A percentile compares a stretch with the other conserved stretches of the same genome.
phyloP scores from a whole-genome alignment of 1,139 yeast genomes.

The Groenewaldozyma auringiensis region DNA sequence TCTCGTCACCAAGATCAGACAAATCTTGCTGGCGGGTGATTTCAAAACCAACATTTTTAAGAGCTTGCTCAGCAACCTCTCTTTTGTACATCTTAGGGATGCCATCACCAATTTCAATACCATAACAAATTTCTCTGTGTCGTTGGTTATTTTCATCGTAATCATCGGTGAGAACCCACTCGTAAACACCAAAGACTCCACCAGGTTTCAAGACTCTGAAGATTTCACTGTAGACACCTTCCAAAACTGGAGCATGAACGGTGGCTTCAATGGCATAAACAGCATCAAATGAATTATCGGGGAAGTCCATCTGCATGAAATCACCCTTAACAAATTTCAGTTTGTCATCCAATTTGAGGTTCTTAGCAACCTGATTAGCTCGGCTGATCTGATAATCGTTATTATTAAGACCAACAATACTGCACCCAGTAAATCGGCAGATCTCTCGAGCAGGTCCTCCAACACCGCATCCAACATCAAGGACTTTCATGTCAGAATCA shows the following conservation, averaged over 20 bases:
- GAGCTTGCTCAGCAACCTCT: slow-evolving; percentile 81
- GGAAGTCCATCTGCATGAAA: slow-evolving; percentile 98
- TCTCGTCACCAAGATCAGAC: slow-evolving; percentile 72
- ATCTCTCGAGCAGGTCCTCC: slow-evolving; percentile 99
- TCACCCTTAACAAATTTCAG: slow-evolving; percentile 91
- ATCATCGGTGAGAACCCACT: slow-evolving; percentile 96
- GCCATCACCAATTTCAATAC: slow-evolving; percentile 97
- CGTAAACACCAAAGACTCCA: slow-evolving; percentile 95
- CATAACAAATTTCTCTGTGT: slow-evolving; percentile 93
- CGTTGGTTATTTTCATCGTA: slow-evolving; percentile 82
- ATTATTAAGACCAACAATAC: slow-evolving; percentile 86
- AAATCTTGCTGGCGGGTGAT: slow-evolving; percentile 68
- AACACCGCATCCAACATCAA: slow-evolving; percentile 99
- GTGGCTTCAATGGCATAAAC: slow-evolving; percentile 99
- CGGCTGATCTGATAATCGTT: slow-evolving; percentile 92
- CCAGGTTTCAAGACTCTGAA: slow-evolving; percentile 96
- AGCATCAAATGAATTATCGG: slow-evolving; percentile 82
- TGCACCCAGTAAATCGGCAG: slow-evolving; percentile 80
- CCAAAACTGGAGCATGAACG: slow-evolving; percentile 93
- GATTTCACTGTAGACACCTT: slow-evolving; percentile 93
- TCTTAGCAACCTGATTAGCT: slow-evolving; percentile 74
- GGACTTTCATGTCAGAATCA: slow-evolving; percentile 71
- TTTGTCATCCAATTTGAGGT: slow-evolving; percentile 59
- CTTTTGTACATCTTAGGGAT: slow-evolving; percentile 92
- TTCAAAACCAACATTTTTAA: slow-evolving; percentile 81